phyloP scores from a whole-genome alignment of 805 yeast species.

The Candida golubevii region DNA sequence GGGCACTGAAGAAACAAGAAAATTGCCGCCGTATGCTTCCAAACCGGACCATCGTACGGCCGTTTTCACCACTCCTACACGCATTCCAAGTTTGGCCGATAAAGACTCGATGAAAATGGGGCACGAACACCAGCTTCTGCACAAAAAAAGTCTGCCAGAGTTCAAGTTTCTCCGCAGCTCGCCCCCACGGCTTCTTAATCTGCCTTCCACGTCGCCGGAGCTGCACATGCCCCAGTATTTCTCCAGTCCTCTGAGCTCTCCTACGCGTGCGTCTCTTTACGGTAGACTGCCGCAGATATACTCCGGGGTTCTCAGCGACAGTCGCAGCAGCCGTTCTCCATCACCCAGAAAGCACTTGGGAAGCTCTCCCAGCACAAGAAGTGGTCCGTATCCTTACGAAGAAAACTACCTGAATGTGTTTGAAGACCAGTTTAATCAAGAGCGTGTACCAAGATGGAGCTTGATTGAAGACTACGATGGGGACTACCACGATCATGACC shows the following conservation, averaged over 20 bases:
- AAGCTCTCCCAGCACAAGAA: conserved; percentile 18
- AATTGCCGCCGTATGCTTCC: background rate
- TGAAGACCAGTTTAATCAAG: conserved; percentile 12
- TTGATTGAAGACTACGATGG: conserved; percentile 14
- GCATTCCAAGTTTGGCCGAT: conserved; percentile 12
- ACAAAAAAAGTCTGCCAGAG: conserved; percentile 6
- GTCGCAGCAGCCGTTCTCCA: conserved; percentile 23
- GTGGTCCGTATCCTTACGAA: conserved; percentile 5
- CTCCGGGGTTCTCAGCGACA: conserved; percentile 12
- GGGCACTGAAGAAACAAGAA: background rate
- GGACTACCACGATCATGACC: conserved; percentile 10
- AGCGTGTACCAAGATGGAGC: conserved; percentile 16
- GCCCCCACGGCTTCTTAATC: conserved; percentile 6
- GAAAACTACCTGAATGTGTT: conserved; percentile 8
- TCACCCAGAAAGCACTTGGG: conserved; percentile 27
- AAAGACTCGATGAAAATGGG: conserved; percentile 6
- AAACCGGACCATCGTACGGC: background rate
- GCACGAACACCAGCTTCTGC: conserved; percentile 1
- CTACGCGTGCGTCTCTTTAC: conserved; percentile 10
- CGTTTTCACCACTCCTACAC: conserved; percentile 10
- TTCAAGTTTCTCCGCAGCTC: conserved; percentile 9
- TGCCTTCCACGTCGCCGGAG: conserved; percentile 15
- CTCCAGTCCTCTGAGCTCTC: conserved; percentile 15
- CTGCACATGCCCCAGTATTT: conserved; percentile 7
- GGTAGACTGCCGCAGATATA: conserved; percentile 9